Percentiles rank a stretch among this genome's conserved stretches.
Evolutionary conservation across 768 basidiomycete species (phyloP).

Genomic region (Russula brevipes): DNA sequence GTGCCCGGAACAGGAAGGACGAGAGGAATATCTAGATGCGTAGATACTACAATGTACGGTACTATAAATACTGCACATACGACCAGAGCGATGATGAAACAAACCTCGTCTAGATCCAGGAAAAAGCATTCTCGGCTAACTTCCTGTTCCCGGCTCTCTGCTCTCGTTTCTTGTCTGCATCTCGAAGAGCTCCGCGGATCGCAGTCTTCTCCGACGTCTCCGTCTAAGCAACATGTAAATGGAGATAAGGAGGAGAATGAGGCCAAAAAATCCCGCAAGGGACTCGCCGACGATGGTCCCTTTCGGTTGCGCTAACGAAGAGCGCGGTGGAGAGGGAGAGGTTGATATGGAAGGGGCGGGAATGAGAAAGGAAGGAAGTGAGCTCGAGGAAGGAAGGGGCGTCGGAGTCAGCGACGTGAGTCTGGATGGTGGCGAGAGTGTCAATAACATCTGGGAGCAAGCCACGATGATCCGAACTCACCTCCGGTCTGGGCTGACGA

Average conservation of each 20-base stretch:
- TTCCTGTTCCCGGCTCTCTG: neutral
- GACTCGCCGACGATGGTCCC: conserved; percentile 26
- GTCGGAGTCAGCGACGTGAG: conserved; percentile 17
- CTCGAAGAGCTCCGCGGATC: conserved; percentile 7
- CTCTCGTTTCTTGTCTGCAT: conserved; percentile 7
- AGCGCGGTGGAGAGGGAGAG: conserved; percentile 4
- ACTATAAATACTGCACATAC: neutral
- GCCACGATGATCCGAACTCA: neutral
- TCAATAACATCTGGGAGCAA: neutral
- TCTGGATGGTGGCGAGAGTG: neutral
- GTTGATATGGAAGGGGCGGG: conserved; percentile 15
- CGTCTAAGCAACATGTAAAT: conserved; percentile 11
- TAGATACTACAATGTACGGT: neutral
- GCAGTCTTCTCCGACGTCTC: conserved; percentile 2
- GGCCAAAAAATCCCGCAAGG: conserved; percentile 26
- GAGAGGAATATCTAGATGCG: too few species aligned
- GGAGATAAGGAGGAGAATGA: conserved; percentile 18
- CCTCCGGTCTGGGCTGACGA: conserved; percentile 8
- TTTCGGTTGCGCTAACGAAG: conserved; percentile 21
- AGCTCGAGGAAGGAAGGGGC: conserved; percentile 19
- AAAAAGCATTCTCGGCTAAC: neutral
- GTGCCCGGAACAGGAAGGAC: too few species aligned
- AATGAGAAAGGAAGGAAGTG: conserved; percentile 24
- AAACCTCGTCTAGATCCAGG: neutral
- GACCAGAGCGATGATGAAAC: neutral